Percentiles rank a stretch among this genome's conserved stretches.
phyloP scores from a whole-genome alignment of 108 stramenopile genomes.

The Pseudonitzschia multiseries region DNA sequence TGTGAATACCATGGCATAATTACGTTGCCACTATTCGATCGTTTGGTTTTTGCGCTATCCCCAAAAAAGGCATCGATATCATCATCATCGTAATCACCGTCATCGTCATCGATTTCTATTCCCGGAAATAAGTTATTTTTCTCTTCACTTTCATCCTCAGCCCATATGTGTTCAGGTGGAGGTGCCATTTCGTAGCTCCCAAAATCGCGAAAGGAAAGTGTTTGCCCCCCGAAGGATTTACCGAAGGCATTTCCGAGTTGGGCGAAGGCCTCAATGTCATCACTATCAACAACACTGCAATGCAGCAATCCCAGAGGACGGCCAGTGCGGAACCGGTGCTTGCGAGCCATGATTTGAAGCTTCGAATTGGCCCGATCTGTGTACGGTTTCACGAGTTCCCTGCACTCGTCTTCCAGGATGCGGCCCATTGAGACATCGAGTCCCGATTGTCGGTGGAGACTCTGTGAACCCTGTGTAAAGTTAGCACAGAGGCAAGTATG shows the following conservation, averaged over 20 bases:
- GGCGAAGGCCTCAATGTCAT: slow-evolving; percentile 81
- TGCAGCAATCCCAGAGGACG: slow-evolving; percentile 81
- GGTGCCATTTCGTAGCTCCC: slow-evolving; percentile 83
- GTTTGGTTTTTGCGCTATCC: slow-evolving; percentile 53
- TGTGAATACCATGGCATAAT: slow-evolving; percentile 91
- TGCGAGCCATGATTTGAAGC: slow-evolving; percentile 66
- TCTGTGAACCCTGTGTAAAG: slow-evolving; percentile 43
- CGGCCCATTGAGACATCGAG: slow-evolving; percentile 68
- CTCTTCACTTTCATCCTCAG: slow-evolving; percentile 21
- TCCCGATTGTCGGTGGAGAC: slow-evolving; percentile 60
- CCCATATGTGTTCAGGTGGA: slow-evolving; percentile 76
- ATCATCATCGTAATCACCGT: slow-evolving; percentile 44
- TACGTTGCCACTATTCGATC: slow-evolving; percentile 43
- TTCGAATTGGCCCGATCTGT: slow-evolving; percentile 52
- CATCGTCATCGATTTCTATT: slow-evolving; percentile 31
- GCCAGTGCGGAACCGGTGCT: slow-evolving; percentile 50
- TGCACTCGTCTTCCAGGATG: slow-evolving; percentile 45
- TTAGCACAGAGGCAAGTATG: not conserved
- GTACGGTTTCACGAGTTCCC: slow-evolving; percentile 58
- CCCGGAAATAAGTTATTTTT: slow-evolving; percentile 19
- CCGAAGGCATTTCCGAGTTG: slow-evolving; percentile 85
- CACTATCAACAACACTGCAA: slow-evolving; percentile 82
- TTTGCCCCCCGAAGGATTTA: slow-evolving; percentile 72
- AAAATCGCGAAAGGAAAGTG: slow-evolving; percentile 70
- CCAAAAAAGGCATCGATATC: slow-evolving; percentile 56